A percentile compares a stretch with the other conserved stretches of the same genome.
Conservation (phyloP, 2,329 filamentous ascomycete species). For the Curvularia hawaiiensis region DNA sequence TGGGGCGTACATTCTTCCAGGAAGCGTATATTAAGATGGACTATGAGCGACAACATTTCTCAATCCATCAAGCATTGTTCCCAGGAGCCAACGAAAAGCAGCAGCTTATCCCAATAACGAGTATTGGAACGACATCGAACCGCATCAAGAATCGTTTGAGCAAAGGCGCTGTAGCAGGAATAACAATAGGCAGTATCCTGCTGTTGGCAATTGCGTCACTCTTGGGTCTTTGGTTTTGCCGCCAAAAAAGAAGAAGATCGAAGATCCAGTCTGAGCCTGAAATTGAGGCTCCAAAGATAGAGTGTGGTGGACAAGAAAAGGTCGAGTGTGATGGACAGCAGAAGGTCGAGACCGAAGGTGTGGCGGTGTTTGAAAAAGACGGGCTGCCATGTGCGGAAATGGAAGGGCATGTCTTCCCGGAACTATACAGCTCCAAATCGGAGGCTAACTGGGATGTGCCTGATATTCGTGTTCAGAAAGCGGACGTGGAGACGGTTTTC, state of each 20-base stretch:
- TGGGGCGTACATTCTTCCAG: constrained; percentile 71
- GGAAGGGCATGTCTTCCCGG: constrained; percentile 10
- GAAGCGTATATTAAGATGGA: constrained; percentile 60
- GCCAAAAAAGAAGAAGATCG: background rate
- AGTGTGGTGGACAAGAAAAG: constrained; percentile 7
- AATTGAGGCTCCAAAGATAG: background rate
- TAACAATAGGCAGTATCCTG: background rate
- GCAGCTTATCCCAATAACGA: background rate
- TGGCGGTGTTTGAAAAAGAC: constrained; percentile 14
- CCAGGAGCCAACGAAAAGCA: background rate
- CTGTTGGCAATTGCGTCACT: background rate
- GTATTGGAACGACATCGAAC: background rate
- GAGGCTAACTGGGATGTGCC: background rate
- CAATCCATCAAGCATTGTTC: constrained; percentile 2
- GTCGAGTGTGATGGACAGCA: constrained; percentile 10
- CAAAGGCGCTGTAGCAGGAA: background rate
- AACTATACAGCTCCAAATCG: background rate
- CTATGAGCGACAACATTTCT: constrained; percentile 50
- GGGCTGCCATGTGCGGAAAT: constrained; percentile 12
- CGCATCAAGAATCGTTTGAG: background rate
- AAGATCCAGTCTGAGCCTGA: background rate
- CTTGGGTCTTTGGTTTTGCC: background rate
- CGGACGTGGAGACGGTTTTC: background rate
- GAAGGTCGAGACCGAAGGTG: constrained; percentile 11
- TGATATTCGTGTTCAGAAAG: background rate